Percentiles rank a stretch among this genome's conserved stretches.
phyloP scores from a whole-genome alignment of 2,329 filamentous ascomycete species.

The Stagonosporopsis vannaccii region DNA sequence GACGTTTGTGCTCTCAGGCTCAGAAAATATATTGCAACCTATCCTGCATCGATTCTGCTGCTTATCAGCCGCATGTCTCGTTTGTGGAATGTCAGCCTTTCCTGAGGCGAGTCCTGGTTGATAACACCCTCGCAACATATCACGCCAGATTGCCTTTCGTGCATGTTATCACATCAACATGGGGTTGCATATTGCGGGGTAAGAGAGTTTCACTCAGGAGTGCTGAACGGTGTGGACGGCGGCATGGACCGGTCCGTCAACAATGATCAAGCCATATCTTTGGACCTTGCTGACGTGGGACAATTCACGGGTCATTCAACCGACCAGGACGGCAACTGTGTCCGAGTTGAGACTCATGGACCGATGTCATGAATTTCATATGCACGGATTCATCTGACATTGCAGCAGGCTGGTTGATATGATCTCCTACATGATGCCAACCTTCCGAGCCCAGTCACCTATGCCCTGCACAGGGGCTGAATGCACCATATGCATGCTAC shows the following conservation, averaged over 20 bases:
- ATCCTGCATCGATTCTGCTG: neutral
- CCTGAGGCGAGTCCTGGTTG: conserved; percentile 11
- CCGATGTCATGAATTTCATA: neutral
- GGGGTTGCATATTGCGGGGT: conserved; percentile 16
- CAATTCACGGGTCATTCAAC: neutral
- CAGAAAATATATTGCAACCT: neutral
- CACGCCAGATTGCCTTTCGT: conserved; percentile 7
- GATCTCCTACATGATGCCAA: too few relatives aligned
- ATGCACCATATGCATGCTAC: neutral
- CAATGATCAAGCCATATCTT: neutral
- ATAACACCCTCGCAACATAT: conserved; percentile 26
- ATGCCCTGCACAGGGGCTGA: neutral
- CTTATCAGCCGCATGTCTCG: neutral
- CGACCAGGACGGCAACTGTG: neutral
- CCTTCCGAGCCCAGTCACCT: too few relatives aligned
- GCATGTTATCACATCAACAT: conserved; percentile 10
- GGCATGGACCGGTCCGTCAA: conserved; percentile 25
- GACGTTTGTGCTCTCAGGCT: neutral
- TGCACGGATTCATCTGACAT: neutral
- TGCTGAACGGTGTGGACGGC: conserved; percentile 10
- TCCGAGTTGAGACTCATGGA: neutral
- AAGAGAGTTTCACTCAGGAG: neutral
- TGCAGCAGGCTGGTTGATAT: neutral
- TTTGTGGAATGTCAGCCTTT: neutral
- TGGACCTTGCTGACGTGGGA: conserved; percentile 3